Percentiles rank a stretch among this genome's conserved stretches.
Evolutionary conservation across 768 basidiomycete species (phyloP).

Genomic region (Rhodosporidiobolus odoratus): DNA sequence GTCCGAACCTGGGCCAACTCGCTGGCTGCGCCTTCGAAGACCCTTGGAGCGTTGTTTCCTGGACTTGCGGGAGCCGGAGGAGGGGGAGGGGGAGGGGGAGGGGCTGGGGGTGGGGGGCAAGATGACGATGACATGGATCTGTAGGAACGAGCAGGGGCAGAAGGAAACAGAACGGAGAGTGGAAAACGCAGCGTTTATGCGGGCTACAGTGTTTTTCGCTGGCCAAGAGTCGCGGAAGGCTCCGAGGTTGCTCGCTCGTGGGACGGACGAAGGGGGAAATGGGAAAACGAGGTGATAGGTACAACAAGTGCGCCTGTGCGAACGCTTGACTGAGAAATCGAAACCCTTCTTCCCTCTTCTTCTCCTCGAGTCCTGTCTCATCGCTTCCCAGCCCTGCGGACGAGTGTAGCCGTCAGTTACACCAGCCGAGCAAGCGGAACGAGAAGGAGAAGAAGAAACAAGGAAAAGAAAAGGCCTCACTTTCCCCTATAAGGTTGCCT

Average conservation of each 20-base stretch:
- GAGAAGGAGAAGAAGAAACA: not conserved
- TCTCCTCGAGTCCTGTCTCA: not conserved
- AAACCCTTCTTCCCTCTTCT: too few species aligned
- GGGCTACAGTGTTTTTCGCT: too few species aligned
- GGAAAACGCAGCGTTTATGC: too few species aligned
- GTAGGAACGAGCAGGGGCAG: not conserved
- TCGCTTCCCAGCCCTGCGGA: slow-evolving; percentile 9
- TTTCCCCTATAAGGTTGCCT: slow-evolving; percentile 26
- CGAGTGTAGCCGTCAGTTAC: too few species aligned
- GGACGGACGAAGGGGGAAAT: too few species aligned
- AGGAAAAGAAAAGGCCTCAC: slow-evolving; percentile 11
- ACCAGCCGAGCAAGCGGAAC: not conserved
- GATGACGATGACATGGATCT: slow-evolving; percentile 26
- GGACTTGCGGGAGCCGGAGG: not conserved
- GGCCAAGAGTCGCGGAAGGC: too few species aligned
- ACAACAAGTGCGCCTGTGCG: not conserved
- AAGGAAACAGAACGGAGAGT: too few species aligned
- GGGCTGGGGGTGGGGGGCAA: not conserved
- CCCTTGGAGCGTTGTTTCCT: slow-evolving; percentile 15
- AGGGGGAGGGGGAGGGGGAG: not conserved
- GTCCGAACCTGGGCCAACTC: slow-evolving; percentile 13
- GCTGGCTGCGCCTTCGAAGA: slow-evolving; percentile 19
- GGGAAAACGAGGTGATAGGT: too few species aligned
- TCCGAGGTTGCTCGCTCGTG: too few species aligned
- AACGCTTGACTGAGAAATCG: too few species aligned